Base-by-base conservation (phyloP, 2,329 filamentous ascomycete species). In the Penicillium sp. region DNA sequence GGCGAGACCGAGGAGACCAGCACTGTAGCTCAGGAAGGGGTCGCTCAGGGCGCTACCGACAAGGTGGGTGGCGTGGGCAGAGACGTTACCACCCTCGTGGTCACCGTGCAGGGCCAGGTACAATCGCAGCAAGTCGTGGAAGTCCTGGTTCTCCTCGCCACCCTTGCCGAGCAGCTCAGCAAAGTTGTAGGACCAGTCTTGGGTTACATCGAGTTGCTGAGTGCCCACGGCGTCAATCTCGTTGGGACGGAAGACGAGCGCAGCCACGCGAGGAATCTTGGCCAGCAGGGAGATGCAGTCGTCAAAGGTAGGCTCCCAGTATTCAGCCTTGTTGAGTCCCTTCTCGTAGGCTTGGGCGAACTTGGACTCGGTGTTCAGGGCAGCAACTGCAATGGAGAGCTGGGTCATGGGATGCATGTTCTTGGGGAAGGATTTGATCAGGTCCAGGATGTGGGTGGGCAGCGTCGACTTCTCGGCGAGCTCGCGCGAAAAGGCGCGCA, bases 151-250 rank as follows among this genome's bases (percentile, higher is more conserved):
- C 72, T 95, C 78, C 70, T 85, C 82, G 58, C 90, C 89, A 43
- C 85, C 82, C 76, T 94, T 95, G 65, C 91, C 91, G 46, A 97
- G 81, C 83, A 97, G 90, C 57, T 90, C 88, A 39, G 93, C 93
- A 65, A 96, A 98, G 79, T 98, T 98, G 79, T 96, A 95, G 0
- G 90, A 86, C 93, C 93, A 98, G 73, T 98, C 93, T 73, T 96
- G 88, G 59, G 86, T 79, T 49, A 82, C 72, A 62, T 98, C 90
- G 43, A 94, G 65, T 76, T 68, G 86, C 76, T 60, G 85, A 81
- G 7, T 88, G 83, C 53, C 95, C 77, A 56, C 86, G 76, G 64
- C 85, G 84, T 68, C 90, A 82, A 60, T 77, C 73, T 66, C 81
- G 76, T 80, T 93, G 88, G 55, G 89, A 78, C 95, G 89, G 79